Percentiles rank a stretch among this genome's conserved stretches.
Evolutionary conservation across 345 rosid species (phyloP).

Genomic region (Murraya koenigii): DNA sequence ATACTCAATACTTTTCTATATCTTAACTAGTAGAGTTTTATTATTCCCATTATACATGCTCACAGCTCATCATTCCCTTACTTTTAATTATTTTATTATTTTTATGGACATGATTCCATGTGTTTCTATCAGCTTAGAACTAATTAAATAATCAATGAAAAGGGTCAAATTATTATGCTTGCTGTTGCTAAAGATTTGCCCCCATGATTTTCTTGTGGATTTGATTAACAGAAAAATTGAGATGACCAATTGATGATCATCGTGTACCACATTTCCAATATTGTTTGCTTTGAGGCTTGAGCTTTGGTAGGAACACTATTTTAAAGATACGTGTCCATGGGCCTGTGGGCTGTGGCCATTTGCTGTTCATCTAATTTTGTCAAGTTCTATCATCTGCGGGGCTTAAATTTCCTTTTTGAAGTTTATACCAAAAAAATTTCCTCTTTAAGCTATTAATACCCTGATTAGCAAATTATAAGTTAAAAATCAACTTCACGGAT

Average conservation of each 20-base stretch:
- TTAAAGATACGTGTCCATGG: too few species aligned
- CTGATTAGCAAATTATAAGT: too few species aligned
- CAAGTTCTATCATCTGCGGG: too few species aligned
- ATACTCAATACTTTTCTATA: constrained; percentile 16
- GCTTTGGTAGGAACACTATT: too few species aligned
- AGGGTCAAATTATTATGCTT: neutral
- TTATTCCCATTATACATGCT: neutral
- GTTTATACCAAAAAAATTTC: too few species aligned
- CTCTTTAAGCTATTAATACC: too few species aligned
- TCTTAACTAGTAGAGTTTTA: neutral
- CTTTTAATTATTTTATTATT: constrained; percentile 8
- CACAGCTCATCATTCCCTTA: constrained; percentile 23
- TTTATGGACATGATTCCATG: neutral
- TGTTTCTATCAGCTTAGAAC: neutral
- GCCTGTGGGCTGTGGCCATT: too few species aligned
- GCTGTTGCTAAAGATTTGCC: neutral
- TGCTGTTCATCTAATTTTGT: too few species aligned
- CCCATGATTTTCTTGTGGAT: neutral
- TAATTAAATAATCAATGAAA: neutral
- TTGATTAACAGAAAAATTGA: neutral
- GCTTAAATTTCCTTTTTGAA: too few species aligned
- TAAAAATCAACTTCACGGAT: neutral
- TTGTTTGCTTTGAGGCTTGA: neutral
- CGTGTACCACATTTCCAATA: neutral
- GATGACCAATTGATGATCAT: neutral